Evolutionary conservation across 148 eudicot species (phyloP).

Genomic region (Hydrangea macrophylla): DNA sequence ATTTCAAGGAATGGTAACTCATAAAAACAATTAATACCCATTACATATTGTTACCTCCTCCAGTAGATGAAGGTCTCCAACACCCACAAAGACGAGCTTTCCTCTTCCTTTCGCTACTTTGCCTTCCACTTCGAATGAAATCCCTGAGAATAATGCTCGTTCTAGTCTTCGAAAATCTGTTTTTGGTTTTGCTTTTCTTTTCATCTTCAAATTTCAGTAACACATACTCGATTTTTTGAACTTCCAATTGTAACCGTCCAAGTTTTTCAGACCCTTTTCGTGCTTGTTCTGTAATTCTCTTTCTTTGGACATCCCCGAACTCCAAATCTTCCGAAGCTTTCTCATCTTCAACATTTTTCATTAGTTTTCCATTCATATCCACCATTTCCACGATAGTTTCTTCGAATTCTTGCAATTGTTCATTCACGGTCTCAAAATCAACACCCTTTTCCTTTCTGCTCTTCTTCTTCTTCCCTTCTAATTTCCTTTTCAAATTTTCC

Average conservation of each 20-base stretch:
- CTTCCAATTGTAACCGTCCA: conserved; percentile 56
- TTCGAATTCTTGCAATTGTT: conserved; percentile 64
- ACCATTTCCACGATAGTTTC: conserved; percentile 56
- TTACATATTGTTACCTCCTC: conserved; percentile 23
- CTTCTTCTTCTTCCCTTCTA: conserved; percentile 48
- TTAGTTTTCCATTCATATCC: conserved; percentile 53
- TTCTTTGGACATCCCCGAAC: conserved; percentile 27
- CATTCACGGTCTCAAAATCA: conserved; percentile 52
- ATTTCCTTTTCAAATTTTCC: conserved; percentile 53
- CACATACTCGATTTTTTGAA: conserved; percentile 64
- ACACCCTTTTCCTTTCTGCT: conserved; percentile 36
- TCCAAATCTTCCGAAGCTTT: conserved; percentile 31
- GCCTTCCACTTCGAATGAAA: conserved; percentile 54
- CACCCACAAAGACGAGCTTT: conserved; percentile 69
- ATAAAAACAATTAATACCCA: not conserved
- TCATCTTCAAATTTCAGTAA: conserved; percentile 60
- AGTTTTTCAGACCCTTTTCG: conserved; percentile 74
- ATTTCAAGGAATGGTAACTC: conserved; percentile 9
- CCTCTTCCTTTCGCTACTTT: conserved; percentile 49
- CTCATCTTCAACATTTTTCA: conserved; percentile 40
- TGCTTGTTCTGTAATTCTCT: conserved; percentile 53
- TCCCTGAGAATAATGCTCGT: conserved; percentile 52
- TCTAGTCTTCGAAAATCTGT: conserved; percentile 40
- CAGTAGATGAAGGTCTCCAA: conserved; percentile 38
- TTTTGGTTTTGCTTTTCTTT: conserved; percentile 49